Conservation (phyloP, 371 early-diverging fungal genomes). For the Amoeboradix gromovi region DNA sequence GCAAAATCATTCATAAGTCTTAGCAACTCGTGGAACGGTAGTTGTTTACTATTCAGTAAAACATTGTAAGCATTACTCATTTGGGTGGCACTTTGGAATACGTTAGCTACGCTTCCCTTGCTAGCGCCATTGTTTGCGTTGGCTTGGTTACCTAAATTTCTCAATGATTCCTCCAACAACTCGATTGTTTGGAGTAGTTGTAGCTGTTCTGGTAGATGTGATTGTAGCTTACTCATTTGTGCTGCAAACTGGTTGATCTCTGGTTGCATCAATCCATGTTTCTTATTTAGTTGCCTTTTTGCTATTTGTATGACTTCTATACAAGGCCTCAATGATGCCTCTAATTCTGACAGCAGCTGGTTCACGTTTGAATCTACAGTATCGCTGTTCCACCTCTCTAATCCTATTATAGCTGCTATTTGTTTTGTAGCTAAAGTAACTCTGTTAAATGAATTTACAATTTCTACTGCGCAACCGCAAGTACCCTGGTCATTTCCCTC, state of each 20-base stretch:
- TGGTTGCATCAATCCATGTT: not conserved
- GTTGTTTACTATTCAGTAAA: constrained; percentile 7
- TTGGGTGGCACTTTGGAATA: constrained; percentile 7
- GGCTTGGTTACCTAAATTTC: not conserved
- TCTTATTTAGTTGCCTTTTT: not conserved
- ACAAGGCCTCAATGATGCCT: not conserved
- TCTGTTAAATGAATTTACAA: not conserved
- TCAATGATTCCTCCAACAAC: constrained; percentile 1
- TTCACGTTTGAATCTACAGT: not conserved
- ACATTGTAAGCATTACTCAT: constrained; percentile 10
- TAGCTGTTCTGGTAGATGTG: constrained; percentile 12
- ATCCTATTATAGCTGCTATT: not conserved
- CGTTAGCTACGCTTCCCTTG: not conserved
- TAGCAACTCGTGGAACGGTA: not conserved
- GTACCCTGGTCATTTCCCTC: not conserved
- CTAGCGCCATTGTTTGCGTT: not conserved
- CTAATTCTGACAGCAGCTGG: not conserved
- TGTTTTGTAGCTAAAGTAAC: not conserved
- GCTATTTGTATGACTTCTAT: not conserved
- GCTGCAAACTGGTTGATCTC: not conserved
- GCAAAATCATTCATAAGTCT: not conserved
- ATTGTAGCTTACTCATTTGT: constrained; percentile 6
- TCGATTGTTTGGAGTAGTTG: constrained; percentile 9
- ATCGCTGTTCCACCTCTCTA: not conserved
- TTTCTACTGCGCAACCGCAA: not conserved